Conservation (phyloP, 2,329 filamentous ascomycete genomes). For the Ilyonectria destructans region DNA sequence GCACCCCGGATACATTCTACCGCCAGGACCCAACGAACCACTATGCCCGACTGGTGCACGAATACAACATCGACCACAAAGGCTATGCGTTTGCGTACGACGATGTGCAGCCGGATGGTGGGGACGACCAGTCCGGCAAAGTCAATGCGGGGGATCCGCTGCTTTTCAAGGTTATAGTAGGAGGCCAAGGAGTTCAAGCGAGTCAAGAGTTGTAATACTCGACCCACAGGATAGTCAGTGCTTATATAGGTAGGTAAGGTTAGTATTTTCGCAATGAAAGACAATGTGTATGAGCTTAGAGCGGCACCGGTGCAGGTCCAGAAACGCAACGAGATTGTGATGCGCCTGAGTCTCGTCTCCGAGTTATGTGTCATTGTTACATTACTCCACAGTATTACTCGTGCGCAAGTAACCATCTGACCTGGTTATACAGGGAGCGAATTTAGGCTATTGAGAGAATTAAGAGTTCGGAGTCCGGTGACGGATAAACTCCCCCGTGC, state of each 20-base stretch:
- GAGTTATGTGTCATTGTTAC: too few species aligned
- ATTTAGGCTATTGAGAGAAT: too few species aligned
- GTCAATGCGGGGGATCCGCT: conserved; percentile 1
- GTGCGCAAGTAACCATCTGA: too few species aligned
- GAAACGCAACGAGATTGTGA: too few species aligned
- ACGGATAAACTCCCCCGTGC: too few species aligned
- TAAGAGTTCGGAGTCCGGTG: too few species aligned
- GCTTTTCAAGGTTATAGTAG: background rate
- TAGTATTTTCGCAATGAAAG: background rate
- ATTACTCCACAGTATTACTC: too few species aligned
- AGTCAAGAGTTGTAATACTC: background rate
- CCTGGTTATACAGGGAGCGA: too few species aligned
- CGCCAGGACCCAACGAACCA: conserved; percentile 63
- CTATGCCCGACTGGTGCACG: conserved; percentile 74
- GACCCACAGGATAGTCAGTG: too few species aligned
- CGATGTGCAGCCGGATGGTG: conserved; percentile 74
- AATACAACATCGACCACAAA: conserved; percentile 70
- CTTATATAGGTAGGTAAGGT: too few species aligned
- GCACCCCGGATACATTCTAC: conserved; percentile 60
- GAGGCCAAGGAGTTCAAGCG: background rate
- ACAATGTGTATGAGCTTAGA: background rate
- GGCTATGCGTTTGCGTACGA: conserved; percentile 81
- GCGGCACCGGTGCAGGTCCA: too few species aligned
- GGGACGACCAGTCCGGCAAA: conserved; percentile 52
- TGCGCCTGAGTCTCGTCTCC: too few species aligned